Base-by-base conservation (phyloP, 345 rosid genomes). In the Eucalyptus tenuipes region DNA sequence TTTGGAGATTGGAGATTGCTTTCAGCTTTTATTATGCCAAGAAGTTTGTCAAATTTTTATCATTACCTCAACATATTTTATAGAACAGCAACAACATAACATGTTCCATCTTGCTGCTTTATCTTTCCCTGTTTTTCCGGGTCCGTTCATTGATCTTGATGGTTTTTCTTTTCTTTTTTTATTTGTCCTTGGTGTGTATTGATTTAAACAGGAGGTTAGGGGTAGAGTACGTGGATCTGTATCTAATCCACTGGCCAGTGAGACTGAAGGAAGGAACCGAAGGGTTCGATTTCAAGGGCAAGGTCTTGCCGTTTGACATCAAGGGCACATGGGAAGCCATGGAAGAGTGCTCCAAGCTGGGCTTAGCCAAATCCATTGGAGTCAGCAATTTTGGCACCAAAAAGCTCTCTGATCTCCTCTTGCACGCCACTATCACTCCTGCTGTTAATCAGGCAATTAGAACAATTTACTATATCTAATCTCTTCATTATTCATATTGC, bases 241-340 rank as follows among this genome's bases (percentile, higher is more conserved):
- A 94, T 85, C 90, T 92, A 14, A 89, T 93, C 53, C 94, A 92
- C 68, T 92, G 86, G 86, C 95, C 94, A 3, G 89, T 89, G 33
- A 92, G 91, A 48, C 48, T 93, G 88, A 92, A 79, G 61, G 33
- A 75, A 22, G 87, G 49, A n/a, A 79, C 86, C 4, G 37, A 64
- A 33, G 75, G 53, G 45, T 37, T 37, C 52, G 27, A 55, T 50
- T 52, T 85, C 45, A 85, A 85, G 25, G 91, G 71, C 8, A 90
- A 89, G 15, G 29, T 91, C 4, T 40, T 90, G 75, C 88, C 89
- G 29, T 87, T 90, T 37, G 93, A 91, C 42, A 61, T 89, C 12
- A 89, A 59, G 16, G 87, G 88, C 27, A 81, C 87, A 33, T 91
- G 91, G 93, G 89, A 80, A 53, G 93, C 93, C 87, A 89, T 90